Evolutionary conservation across 108 stramenopile species (phyloP).

Genomic region (Licmophora abbreviata): DNA sequence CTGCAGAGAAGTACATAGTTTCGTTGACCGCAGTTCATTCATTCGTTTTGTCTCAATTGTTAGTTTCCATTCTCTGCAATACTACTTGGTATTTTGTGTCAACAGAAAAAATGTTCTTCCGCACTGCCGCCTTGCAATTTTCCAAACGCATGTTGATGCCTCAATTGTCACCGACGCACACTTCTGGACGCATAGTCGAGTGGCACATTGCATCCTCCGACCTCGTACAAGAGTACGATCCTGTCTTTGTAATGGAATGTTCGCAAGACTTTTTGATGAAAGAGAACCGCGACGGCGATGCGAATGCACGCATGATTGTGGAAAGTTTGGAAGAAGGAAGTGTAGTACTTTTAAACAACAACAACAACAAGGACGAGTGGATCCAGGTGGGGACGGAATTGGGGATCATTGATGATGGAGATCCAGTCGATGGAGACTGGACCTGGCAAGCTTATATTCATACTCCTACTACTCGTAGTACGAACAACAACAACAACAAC

Average conservation of each 20-base stretch:
- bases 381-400: slow-evolving; percentile 5
- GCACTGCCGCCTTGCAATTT: too few relatives aligned
- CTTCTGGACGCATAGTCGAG: slow-evolving; percentile 6
- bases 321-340: slow-evolving; percentile 16
- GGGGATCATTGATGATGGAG: slow-evolving; percentile 15
- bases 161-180: slow-evolving; percentile 13
- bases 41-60: too few relatives aligned
- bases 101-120: too few relatives aligned
- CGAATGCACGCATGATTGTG: slow-evolving; percentile 9
- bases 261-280: slow-evolving; percentile 10
- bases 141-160: slow-evolving; percentile 14
- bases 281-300: slow-evolving; percentile 7
- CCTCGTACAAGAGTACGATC: slow-evolving; percentile 10
- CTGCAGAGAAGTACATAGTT: too few relatives aligned
- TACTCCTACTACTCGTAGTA: neutral
- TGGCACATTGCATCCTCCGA: slow-evolving; percentile 4
- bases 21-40: too few relatives aligned
- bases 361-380: slow-evolving; percentile 10
- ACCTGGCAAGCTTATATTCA: slow-evolving; percentile 16
- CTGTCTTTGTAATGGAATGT: slow-evolving; percentile 13
- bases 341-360: neutral
- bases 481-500: neutral
- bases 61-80: too few relatives aligned
- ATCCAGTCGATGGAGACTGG: slow-evolving; percentile 15
- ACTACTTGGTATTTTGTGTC: too few relatives aligned